A percentile compares a stretch with the other conserved stretches of the same genome.
phyloP scores from a whole-genome alignment of 495 filamentous ascomycete genomes.

The Parachaetomium inaequale region DNA sequence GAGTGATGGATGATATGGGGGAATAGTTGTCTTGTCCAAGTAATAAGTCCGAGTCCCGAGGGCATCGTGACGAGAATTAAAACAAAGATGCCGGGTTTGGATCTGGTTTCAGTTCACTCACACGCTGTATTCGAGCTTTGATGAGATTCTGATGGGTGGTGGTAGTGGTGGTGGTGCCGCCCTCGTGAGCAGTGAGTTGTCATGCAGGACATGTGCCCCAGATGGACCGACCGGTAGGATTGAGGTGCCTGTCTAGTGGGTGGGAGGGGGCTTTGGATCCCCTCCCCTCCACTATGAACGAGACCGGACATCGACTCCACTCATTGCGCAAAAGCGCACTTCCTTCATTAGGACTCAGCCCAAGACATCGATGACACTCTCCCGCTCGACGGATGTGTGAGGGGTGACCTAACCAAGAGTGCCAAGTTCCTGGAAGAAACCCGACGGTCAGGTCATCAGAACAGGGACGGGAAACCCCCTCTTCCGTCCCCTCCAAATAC shows the following conservation, averaged over 20 bases:
- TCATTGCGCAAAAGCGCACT: not conserved
- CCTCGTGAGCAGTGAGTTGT: conserved; percentile 14
- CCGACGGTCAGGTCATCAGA: not conserved
- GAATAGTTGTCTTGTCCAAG: too few species aligned
- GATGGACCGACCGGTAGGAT: not conserved
- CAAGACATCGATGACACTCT: too few species aligned
- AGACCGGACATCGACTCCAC: too few species aligned
- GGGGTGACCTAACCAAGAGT: not conserved
- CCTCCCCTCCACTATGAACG: too few species aligned
- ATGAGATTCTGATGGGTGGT: not conserved
- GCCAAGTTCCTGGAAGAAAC: not conserved
- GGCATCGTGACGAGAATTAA: not conserved
- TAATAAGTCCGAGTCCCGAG: too few species aligned
- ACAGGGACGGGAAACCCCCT: too few species aligned
- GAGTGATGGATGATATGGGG: too few species aligned
- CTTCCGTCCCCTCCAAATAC: too few species aligned
- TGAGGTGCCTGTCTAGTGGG: not conserved
- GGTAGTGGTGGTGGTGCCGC: not conserved
- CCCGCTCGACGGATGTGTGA: not conserved
- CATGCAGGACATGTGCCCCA: not conserved
- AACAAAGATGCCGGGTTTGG: not conserved
- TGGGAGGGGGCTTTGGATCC: too few species aligned
- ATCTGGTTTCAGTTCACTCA: not conserved
- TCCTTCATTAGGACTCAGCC: not conserved
- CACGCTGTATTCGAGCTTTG: not conserved